Evolutionary conservation across 192 early-diverging fungal genomes (phyloP).

Genomic region (Lobosporangium transversale): DNA sequence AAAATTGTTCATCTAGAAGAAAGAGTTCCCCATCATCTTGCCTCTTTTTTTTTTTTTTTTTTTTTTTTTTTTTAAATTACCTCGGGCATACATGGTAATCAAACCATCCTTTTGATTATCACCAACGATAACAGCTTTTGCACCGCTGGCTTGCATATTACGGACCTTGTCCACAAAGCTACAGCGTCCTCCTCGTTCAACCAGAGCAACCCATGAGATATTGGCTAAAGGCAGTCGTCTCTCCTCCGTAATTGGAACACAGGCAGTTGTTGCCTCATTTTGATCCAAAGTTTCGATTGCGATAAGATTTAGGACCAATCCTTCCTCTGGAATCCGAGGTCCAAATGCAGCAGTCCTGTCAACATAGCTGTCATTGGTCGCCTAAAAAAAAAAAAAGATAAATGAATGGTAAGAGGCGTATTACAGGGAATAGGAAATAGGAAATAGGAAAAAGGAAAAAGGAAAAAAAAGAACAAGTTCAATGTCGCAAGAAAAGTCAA

Average conservation of each 20-base stretch:
- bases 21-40: no score
- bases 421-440: no score
- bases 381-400: conserved; percentile 28
- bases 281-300: conserved; percentile 60
- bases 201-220: conserved; percentile 82
- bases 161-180: conserved; percentile 91
- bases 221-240: conserved; percentile 27
- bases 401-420: no score
- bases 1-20: not conserved
- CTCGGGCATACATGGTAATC: conserved; percentile 88
- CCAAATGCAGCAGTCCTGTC: conserved; percentile 88
- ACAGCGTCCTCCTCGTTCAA: conserved; percentile 85
- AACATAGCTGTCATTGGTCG: conserved; percentile 63
- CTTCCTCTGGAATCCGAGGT: conserved; percentile 76
- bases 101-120: conserved; percentile 75
- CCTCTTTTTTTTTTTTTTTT: no score
- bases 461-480: not conserved
- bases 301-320: conserved; percentile 72
- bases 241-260: conserved; percentile 51
- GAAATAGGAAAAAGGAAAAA: no score
- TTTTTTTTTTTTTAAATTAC: no score
- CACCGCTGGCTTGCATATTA: conserved; percentile 88
- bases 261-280: conserved; percentile 65
- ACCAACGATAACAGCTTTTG: conserved; percentile 87
- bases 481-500: no score